Evolutionary conservation across 2,329 filamentous ascomycete genomes (phyloP).

Genomic region (Dactylonectria macrodidyma): DNA sequence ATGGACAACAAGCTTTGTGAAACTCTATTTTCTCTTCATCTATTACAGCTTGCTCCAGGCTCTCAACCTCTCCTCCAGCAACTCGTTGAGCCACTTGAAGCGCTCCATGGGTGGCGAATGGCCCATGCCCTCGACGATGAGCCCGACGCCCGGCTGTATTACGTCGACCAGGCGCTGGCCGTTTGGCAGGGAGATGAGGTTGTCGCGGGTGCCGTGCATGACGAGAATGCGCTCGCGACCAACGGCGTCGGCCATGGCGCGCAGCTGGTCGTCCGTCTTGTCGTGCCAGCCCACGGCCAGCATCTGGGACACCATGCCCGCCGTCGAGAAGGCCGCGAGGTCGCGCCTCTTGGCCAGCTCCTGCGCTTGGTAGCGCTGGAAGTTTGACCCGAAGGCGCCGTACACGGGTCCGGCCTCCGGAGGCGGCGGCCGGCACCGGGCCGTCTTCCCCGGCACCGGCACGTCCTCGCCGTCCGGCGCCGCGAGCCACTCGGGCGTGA

Average conservation of each 20-base stretch:
- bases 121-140: slow-evolving; percentile 79
- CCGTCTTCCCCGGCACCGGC: slow-evolving; percentile 61
- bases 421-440: slow-evolving; percentile 54
- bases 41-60: slow-evolving; percentile 63
- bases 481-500: slow-evolving; percentile 74
- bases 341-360: slow-evolving; percentile 81
- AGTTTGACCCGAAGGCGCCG: slow-evolving; percentile 78
- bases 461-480: slow-evolving; percentile 71
- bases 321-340: slow-evolving; percentile 71
- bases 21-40: slow-evolving; percentile 19
- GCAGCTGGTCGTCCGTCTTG: slow-evolving; percentile 72
- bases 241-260: slow-evolving; percentile 74
- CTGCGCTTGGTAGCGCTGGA: slow-evolving; percentile 85
- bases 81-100: slow-evolving; percentile 75
- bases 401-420: slow-evolving; percentile 56
- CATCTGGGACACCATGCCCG: slow-evolving; percentile 83
- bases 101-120: slow-evolving; percentile 84
- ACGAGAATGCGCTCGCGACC: slow-evolving; percentile 83
- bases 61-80: slow-evolving; percentile 71
- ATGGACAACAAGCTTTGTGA: slow-evolving; percentile 26
- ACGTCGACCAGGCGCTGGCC: slow-evolving; percentile 77
- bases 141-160: slow-evolving; percentile 72
- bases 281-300: slow-evolving; percentile 85
- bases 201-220: slow-evolving; percentile 81
- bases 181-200: slow-evolving; percentile 83